Evolutionary conservation across 257 asterid species (phyloP), one percentile per base, ranked within the genome.

Genomic region (Salvia splendens): DNA sequence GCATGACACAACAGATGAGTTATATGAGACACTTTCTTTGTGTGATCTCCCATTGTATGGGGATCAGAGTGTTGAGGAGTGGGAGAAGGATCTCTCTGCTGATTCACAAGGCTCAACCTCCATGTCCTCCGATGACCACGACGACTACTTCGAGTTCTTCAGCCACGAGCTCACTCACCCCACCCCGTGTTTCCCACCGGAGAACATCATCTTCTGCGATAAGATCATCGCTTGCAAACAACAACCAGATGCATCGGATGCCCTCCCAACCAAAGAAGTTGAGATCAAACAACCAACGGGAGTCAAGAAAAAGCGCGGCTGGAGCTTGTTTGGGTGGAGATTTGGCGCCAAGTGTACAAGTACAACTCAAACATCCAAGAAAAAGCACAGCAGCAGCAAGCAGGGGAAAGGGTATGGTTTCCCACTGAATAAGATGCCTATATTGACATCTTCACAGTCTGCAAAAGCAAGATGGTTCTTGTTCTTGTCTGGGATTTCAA

Each of bases 11-110:
- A 5, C 64, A 24, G 85, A 81, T 20, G 92, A 79, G 28, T 73
- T 64, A 12, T 86, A 77, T 40, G 96, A 89, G 4, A 82, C 95
- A n/a, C 87, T 89, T 15, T 87, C 96, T 46, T 73, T 89, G 6
- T 80, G 87, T 71, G 95, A 84, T 63, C 83, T 84, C 12, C 83
- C 91, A 43, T 40, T 87, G 48, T 78, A 78, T 9, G 70, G 83
- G 24, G 76, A 71, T 48, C 69, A 68, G 3, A 65, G 68, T 47
- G 66, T 57, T 11, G 72, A 60, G 0, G 67, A 76, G 1, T 75
- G 82, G 82, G 82, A 61, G 52, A 78, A 76, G 9, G 71, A 75
- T 28, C 54, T 80, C 5, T 79, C 81, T 16, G 10, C 24, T 38
- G 78, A 76, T 12, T 79, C 95, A 32, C 86, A 78, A 57, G 84